Conservation (phyloP, 2,329 filamentous ascomycete genomes). For the Penicillium sclerotiorum region DNA sequence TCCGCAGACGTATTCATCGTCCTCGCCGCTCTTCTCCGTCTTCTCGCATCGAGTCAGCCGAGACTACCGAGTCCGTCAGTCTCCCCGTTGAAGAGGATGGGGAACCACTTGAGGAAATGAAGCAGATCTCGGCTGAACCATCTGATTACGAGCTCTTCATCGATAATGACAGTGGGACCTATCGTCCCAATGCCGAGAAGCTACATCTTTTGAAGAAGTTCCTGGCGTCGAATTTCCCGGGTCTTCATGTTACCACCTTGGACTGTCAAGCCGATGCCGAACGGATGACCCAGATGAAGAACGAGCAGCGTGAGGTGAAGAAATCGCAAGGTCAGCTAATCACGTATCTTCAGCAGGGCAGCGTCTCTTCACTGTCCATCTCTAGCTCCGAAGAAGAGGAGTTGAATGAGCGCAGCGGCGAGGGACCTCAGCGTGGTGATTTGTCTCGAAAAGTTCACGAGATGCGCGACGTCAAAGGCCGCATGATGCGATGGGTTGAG, state of each 20-base stretch:
- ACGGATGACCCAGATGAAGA: constrained; percentile 72
- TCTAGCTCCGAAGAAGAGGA: constrained; percentile 62
- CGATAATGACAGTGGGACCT: constrained; percentile 94
- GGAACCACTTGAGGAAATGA: constrained; percentile 38
- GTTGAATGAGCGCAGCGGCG: constrained; percentile 48
- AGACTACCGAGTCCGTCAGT: constrained; percentile 34
- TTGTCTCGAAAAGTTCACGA: constrained; percentile 34
- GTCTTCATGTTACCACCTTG: constrained; percentile 71
- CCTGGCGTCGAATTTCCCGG: constrained; percentile 72
- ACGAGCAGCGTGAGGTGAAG: constrained; percentile 73
- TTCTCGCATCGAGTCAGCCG: constrained; percentile 6
- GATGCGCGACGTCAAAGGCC: constrained; percentile 42
- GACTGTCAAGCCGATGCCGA: constrained; percentile 75
- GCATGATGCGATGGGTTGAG: constrained; percentile 40
- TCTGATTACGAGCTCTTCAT: constrained; percentile 80
- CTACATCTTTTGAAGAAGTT: constrained; percentile 73
- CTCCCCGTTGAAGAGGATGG: constrained; percentile 34
- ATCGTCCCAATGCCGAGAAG: constrained; percentile 78
- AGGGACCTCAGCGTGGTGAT: constrained; percentile 30
- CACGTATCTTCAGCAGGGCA: constrained; percentile 58
- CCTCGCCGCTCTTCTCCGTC: constrained; percentile 34
- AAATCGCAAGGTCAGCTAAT: constrained; percentile 60
- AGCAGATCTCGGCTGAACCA: constrained; percentile 55
- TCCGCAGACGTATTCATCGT: constrained; percentile 66
- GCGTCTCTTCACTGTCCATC: constrained; percentile 50